A percentile compares a stretch with the other conserved stretches of the same genome.
Evolutionary conservation across 2,329 filamentous ascomycete genomes (phyloP).

Genomic region (Penicillium sp.): DNA sequence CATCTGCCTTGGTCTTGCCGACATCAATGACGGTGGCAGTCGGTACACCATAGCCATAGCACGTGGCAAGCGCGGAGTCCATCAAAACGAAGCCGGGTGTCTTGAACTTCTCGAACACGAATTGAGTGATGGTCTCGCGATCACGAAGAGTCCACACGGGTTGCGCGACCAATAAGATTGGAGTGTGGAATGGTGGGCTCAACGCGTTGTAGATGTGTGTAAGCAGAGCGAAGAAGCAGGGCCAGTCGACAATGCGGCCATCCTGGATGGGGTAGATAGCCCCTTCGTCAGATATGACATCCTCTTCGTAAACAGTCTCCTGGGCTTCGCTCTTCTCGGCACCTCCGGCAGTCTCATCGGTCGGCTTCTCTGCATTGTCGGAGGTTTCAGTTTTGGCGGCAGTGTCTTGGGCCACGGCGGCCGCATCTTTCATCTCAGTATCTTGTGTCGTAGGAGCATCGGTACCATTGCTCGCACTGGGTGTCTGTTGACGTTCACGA

Average conservation of each 20-base stretch:
- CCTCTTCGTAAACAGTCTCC: slow-evolving; percentile 71
- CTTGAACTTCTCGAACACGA: slow-evolving; percentile 96
- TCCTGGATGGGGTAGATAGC: slow-evolving; percentile 80
- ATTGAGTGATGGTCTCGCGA: slow-evolving; percentile 80
- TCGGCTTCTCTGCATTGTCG: slow-evolving; percentile 21
- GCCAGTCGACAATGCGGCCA: slow-evolving; percentile 83
- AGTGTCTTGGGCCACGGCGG: slow-evolving; percentile 17
- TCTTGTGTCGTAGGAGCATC: slow-evolving; percentile 34
- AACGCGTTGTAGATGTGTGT: slow-evolving; percentile 86
- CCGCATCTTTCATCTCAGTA: slow-evolving; percentile 43
- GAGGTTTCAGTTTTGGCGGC: neutral
- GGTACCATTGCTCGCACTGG: slow-evolving; percentile 25
- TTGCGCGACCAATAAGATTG: slow-evolving; percentile 82
- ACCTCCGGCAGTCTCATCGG: slow-evolving; percentile 21
- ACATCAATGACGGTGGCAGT: slow-evolving; percentile 86
- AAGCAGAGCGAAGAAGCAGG: slow-evolving; percentile 86
- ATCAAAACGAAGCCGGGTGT: slow-evolving; percentile 86
- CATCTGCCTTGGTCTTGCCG: slow-evolving; percentile 84
- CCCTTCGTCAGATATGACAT: slow-evolving; percentile 78
- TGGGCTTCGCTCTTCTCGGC: slow-evolving; percentile 26
- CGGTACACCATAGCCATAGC: slow-evolving; percentile 71
- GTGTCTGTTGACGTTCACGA: slow-evolving; percentile 44
- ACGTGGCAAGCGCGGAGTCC: slow-evolving; percentile 78
- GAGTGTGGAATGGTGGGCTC: slow-evolving; percentile 88
- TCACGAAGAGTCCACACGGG: slow-evolving; percentile 87